Conservation (phyloP, 371 early-diverging fungal genomes). For the Mortierella sp. region DNA sequence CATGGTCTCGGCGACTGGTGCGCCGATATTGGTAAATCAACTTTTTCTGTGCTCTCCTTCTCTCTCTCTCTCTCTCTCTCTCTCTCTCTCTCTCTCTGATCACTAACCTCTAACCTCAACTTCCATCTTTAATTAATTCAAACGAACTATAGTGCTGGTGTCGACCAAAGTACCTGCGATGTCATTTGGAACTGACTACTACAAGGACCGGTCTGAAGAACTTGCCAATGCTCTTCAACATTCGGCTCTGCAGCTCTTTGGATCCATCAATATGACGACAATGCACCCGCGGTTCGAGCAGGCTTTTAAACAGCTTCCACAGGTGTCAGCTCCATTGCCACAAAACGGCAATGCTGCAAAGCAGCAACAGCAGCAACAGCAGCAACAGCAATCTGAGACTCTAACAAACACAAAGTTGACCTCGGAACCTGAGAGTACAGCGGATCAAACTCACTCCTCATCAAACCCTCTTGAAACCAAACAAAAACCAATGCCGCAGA, state of each 20-base stretch:
- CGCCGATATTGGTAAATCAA: slow-evolving; percentile 39
- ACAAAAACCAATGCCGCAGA: no score
- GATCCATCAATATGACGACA: slow-evolving; percentile 39
- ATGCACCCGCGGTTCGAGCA: slow-evolving; percentile 37
- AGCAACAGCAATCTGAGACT: slow-evolving; percentile 12
- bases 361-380: slow-evolving; percentile 5
- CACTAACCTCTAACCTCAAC: no score
- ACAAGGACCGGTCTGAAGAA: slow-evolving; percentile 14
- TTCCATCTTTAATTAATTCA: no score
- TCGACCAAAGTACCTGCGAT: slow-evolving; percentile 37
- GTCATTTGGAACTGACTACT: slow-evolving; percentile 28
- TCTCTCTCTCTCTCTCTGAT: no score
- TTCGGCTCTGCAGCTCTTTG: slow-evolving; percentile 33
- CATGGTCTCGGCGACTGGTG: slow-evolving; percentile 49
- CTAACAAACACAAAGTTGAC: not conserved
- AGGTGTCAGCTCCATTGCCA: not conserved
- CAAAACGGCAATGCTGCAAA: not conserved
- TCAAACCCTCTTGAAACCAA: no score
- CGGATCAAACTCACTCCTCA: no score
- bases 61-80: not conserved
- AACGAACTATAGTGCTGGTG: slow-evolving; percentile 26
- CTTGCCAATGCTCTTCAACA: slow-evolving; percentile 27
- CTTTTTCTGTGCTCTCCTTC: not conserved
- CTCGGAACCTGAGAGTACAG: not conserved
- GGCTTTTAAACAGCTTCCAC: slow-evolving; percentile 14